These are phyloP conservation scores for Prunus mira DNA, from an alignment of 306 rosid genomes.

Conservation along the genomic window DNA sequence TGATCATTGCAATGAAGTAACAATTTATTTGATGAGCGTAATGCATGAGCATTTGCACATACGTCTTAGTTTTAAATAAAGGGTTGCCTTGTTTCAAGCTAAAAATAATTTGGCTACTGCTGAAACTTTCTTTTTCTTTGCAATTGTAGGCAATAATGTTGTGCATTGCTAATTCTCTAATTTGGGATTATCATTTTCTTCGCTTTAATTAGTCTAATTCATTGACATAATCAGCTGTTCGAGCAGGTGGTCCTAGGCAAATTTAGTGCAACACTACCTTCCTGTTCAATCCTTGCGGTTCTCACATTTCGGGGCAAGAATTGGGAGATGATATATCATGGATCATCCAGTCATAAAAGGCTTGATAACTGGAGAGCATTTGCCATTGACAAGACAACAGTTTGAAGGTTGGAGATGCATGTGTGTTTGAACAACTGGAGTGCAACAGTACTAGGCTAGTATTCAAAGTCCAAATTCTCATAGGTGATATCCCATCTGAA, in stretches of 20 bases:
- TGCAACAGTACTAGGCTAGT: conserved; percentile 20
- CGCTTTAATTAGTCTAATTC: not conserved
- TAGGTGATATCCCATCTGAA: conserved; percentile 56
- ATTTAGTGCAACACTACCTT: conserved; percentile 29
- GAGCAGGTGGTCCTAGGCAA: conserved; percentile 19
- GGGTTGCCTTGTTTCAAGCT: too few species aligned
- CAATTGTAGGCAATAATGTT: not conserved
- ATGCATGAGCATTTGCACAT: too few species aligned
- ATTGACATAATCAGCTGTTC: conserved; percentile 15
- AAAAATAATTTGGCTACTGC: not conserved
- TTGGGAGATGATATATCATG: conserved; percentile 40
- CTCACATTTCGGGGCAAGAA: conserved; percentile 34
- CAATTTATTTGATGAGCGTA: not conserved
- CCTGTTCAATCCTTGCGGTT: conserved; percentile 20
- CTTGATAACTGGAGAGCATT: conserved; percentile 47
- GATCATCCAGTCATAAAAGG: not conserved
- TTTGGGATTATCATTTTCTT: not conserved
- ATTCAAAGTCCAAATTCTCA: conserved; percentile 57
- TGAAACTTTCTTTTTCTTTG: not conserved
- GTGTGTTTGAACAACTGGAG: conserved; percentile 50
- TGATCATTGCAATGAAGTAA: not conserved
- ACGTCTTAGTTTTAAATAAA: too few species aligned
- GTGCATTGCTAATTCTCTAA: not conserved
- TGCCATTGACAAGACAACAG: conserved; percentile 44
- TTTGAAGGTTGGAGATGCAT: conserved; percentile 58